Evolutionary conservation across 345 rosid genomes (phyloP).

Genomic region (Cardamine chenopodiifolia): DNA sequence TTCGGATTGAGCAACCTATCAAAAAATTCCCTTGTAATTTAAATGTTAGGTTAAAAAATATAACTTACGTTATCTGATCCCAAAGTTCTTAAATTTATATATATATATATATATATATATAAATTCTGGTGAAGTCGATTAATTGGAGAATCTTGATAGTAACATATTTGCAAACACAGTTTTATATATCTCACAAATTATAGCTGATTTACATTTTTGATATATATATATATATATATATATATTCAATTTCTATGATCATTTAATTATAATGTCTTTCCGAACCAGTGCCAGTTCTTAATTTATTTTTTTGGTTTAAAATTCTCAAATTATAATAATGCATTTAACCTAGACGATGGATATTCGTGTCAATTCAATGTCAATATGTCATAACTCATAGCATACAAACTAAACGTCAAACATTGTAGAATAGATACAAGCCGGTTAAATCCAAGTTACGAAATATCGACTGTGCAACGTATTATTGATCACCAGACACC

Average conservation of each 20-base stretch:
- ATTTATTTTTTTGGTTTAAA: neutral
- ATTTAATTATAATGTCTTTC: neutral
- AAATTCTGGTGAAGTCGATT: neutral
- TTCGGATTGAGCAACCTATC: neutral
- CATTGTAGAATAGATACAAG: constrained; percentile 24
- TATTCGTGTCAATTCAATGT: constrained; percentile 17
- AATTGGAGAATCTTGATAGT: neutral
- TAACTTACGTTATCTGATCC: neutral
- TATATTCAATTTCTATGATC: neutral
- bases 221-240: too few relatives aligned
- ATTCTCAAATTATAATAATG: neutral
- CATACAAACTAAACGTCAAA: constrained; percentile 35
- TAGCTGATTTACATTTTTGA: neutral
- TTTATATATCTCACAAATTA: neutral
- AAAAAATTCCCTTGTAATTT: neutral
- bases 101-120: too few relatives aligned
- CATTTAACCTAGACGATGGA: constrained; percentile 36
- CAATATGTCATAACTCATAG: constrained; percentile 8
- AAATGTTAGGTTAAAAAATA: neutral
- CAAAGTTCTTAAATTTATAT: neutral
- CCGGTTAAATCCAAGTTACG: constrained; percentile 32
- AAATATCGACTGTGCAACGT: constrained; percentile 25
- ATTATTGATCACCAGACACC: constrained; percentile 40
- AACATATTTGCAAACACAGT: neutral
- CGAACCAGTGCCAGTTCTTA: neutral